Evolutionary conservation across 116 monocot genomes (phyloP).

Genomic region (Cymodocea nodosa): DNA sequence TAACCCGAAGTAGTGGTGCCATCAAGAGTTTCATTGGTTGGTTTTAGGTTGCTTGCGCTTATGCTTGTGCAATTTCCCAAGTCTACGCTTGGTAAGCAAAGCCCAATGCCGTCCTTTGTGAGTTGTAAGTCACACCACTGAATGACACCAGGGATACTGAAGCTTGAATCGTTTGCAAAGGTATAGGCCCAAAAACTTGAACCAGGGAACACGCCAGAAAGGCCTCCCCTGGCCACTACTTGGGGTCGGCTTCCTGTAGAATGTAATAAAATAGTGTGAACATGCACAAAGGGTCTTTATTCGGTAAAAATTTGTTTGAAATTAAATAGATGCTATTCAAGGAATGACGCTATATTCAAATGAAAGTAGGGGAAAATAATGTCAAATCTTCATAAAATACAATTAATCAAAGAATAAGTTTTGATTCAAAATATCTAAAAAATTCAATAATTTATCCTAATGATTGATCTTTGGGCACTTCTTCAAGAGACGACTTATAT

Average conservation of each 20-base stretch:
- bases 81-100: conserved; percentile 4
- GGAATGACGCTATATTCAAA: too few species aligned
- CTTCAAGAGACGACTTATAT: too few species aligned
- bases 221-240: conserved; percentile 14
- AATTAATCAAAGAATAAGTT: too few species aligned
- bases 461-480: too few species aligned
- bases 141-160: neutral
- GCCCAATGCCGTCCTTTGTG: conserved; percentile 13
- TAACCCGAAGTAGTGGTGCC: neutral
- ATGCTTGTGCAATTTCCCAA: conserved; percentile 11
- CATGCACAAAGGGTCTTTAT: too few species aligned
- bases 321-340: too few species aligned
- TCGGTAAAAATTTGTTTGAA: too few species aligned
- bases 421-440: too few species aligned
- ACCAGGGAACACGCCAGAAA: conserved; percentile 16
- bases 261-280: too few species aligned
- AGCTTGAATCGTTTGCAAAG: neutral
- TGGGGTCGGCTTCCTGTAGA: conserved; percentile 9
- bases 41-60: neutral
- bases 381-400: too few species aligned
- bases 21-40: conserved; percentile 6
- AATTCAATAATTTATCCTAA: too few species aligned
- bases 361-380: too few species aligned
- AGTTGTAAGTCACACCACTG: conserved; percentile 16
- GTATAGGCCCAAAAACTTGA: conserved; percentile 1